Evolutionary conservation across 495 filamentous ascomycete species (phyloP).

Genomic region (Xylaria intraflava): DNA sequence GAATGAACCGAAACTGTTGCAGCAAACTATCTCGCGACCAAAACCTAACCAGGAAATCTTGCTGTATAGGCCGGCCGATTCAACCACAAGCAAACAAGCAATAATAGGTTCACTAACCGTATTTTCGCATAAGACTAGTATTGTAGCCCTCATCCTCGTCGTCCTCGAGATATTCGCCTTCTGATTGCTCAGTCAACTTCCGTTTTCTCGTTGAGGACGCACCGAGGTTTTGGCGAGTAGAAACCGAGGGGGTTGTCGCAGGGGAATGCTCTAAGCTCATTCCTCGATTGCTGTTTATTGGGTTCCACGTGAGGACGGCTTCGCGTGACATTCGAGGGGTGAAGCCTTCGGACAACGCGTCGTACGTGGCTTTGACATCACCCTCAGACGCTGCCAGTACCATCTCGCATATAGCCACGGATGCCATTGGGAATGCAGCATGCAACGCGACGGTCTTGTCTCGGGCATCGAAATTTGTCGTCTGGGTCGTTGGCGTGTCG

Average conservation of each 20-base stretch:
- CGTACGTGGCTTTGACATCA: slow-evolving; percentile 16
- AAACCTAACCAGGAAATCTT: not conserved
- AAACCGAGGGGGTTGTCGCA: not conserved
- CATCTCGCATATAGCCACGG: slow-evolving; percentile 23
- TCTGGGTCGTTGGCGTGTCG: not conserved
- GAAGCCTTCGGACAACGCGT: slow-evolving; percentile 6
- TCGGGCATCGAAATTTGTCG: slow-evolving; percentile 12
- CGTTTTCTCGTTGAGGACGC: not conserved
- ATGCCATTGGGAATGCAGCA: slow-evolving; percentile 29
- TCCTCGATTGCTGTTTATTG: not conserved
- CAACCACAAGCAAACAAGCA: not conserved
- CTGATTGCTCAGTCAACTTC: not conserved
- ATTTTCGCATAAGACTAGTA: not conserved
- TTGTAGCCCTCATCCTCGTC: slow-evolving; percentile 23
- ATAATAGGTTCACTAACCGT: slow-evolving; percentile 1
- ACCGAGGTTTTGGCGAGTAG: not conserved
- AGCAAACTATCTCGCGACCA: not conserved
- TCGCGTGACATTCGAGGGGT: slow-evolving; percentile 8
- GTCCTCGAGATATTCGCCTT: not conserved
- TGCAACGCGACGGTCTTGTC: slow-evolving; percentile 30
- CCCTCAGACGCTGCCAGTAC: slow-evolving; percentile 14
- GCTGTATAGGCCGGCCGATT: not conserved
- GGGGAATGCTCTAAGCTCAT: not conserved
- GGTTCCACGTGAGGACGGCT: slow-evolving; percentile 1
- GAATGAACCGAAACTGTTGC: not conserved